phyloP scores from a whole-genome alignment of 768 basidiomycete species.

The Amanita inopinata region DNA sequence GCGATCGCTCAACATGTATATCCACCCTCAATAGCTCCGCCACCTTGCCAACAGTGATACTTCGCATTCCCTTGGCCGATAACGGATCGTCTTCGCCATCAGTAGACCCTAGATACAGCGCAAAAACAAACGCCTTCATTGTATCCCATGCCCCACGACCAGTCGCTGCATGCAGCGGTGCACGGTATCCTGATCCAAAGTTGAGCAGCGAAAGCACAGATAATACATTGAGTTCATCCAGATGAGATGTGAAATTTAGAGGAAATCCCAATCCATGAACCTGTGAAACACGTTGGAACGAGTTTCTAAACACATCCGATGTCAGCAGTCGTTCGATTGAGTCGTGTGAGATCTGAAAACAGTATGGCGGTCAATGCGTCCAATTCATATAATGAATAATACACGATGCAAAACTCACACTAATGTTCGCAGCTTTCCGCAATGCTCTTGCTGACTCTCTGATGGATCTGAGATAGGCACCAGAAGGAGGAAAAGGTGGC shows the following conservation, averaged over 20 bases:
- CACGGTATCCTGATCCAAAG: conserved; percentile 76
- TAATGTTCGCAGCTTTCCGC: conserved; percentile 37
- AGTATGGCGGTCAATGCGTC: no score
- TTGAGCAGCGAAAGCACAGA: conserved; percentile 72
- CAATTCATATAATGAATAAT: neutral
- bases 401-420: conserved; percentile 29
- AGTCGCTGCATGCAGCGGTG: conserved; percentile 59
- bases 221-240: conserved; percentile 77
- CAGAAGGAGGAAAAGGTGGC: conserved; percentile 34
- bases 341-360: conserved; percentile 45
- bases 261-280: conserved; percentile 70
- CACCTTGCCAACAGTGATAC: conserved; percentile 43
- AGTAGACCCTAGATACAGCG: conserved; percentile 59
- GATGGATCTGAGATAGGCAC: conserved; percentile 40
- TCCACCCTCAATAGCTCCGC: conserved; percentile 66
- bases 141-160: conserved; percentile 80
- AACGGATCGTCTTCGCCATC: conserved; percentile 49
- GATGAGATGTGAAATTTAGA: conserved; percentile 62
- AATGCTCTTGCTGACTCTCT: conserved; percentile 41
- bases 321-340: conserved; percentile 52
- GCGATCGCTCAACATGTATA: conserved; percentile 60
- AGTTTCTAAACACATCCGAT: conserved; percentile 53
- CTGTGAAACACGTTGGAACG: conserved; percentile 51
- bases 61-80: conserved; percentile 56
- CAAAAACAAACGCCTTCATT: conserved; percentile 65